phyloP scores from a whole-genome alignment of 352 stramenopile genomes.

The Globisporangium ultimum region DNA sequence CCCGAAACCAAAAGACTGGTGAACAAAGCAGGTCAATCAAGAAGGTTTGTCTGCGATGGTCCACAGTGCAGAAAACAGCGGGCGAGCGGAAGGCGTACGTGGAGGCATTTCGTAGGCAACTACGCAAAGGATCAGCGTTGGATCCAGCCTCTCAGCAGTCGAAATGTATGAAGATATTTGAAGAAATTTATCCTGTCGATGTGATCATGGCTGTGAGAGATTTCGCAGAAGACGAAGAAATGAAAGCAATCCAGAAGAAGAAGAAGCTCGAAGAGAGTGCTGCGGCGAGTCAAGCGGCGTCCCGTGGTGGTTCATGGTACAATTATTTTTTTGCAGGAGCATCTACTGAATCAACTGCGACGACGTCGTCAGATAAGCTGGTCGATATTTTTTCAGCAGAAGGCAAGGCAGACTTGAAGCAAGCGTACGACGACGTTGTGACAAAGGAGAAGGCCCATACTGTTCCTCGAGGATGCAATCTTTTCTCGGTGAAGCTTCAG shows the following conservation, averaged over 20 bases:
- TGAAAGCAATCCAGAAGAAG: constrained; percentile 13
- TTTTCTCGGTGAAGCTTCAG: constrained; percentile 66
- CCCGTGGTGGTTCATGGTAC: constrained; percentile 60
- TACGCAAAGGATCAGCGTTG: constrained; percentile 36
- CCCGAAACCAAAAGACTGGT: constrained; percentile 20
- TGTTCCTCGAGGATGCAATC: constrained; percentile 62
- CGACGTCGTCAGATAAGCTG: constrained; percentile 19
- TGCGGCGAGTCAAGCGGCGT: constrained; percentile 16
- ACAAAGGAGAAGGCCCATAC: constrained; percentile 39
- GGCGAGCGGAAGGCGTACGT: constrained; percentile 63
- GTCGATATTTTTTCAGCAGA: constrained; percentile 56
- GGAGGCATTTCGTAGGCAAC: constrained; percentile 43
- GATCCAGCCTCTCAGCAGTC: constrained; percentile 39
- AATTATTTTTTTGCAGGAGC: constrained; percentile 72
- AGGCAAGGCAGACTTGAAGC: constrained; percentile 60
- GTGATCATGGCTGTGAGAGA: constrained; percentile 63
- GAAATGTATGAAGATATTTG: constrained; percentile 42
- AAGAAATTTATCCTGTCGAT: constrained; percentile 66
- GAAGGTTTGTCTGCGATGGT: constrained; percentile 40
- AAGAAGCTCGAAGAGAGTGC: constrained; percentile 25
- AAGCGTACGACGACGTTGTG: constrained; percentile 72
- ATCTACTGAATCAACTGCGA: not conserved
- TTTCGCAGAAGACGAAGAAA: constrained; percentile 52
- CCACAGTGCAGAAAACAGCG: constrained; percentile 45
- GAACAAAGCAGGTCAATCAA: not conserved